Evolutionary conservation across 257 asterid genomes (phyloP).

Genomic region (Plantago major): DNA sequence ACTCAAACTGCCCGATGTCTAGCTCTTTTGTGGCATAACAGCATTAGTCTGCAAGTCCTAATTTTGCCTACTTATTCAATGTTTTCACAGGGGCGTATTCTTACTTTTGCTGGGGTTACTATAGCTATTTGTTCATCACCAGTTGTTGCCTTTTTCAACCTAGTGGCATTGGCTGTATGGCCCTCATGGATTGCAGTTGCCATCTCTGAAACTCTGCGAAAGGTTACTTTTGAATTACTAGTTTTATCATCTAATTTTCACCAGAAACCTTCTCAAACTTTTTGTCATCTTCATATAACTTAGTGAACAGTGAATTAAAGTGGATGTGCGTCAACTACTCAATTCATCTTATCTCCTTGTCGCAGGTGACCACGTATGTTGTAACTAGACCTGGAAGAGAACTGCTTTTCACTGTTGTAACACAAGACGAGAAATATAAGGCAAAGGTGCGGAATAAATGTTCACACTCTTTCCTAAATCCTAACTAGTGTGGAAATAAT

Average conservation of each 20-base stretch:
- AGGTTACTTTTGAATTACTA: conserved; percentile 42
- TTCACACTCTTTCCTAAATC: neutral
- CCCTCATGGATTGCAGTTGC: conserved; percentile 97
- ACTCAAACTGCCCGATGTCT: too few species aligned
- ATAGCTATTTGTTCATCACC: conserved; percentile 80
- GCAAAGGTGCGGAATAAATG: conserved; percentile 58
- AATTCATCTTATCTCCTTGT: conserved; percentile 2
- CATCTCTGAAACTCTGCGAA: conserved; percentile 77
- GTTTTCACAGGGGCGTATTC: conserved; percentile 72
- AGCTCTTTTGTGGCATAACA: too few species aligned
- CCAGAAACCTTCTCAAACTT: neutral
- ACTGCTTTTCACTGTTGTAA: conserved; percentile 85
- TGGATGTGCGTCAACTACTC: neutral
- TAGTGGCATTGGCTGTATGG: conserved; percentile 80
- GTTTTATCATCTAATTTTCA: conserved; percentile 1
- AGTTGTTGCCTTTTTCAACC: conserved; percentile 65
- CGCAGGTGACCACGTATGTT: conserved; percentile 81
- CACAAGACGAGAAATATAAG: conserved; percentile 95
- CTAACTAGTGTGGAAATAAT: neutral
- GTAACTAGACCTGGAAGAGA: conserved; percentile 95
- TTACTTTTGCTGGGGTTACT: conserved; percentile 81
- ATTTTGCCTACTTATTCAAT: neutral
- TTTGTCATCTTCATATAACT: neutral
- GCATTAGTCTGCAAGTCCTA: neutral
- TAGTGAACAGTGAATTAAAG: neutral